phyloP scores from a whole-genome alignment of 139 green algal genomes.

The Deuterostichococcus epilithicus region DNA sequence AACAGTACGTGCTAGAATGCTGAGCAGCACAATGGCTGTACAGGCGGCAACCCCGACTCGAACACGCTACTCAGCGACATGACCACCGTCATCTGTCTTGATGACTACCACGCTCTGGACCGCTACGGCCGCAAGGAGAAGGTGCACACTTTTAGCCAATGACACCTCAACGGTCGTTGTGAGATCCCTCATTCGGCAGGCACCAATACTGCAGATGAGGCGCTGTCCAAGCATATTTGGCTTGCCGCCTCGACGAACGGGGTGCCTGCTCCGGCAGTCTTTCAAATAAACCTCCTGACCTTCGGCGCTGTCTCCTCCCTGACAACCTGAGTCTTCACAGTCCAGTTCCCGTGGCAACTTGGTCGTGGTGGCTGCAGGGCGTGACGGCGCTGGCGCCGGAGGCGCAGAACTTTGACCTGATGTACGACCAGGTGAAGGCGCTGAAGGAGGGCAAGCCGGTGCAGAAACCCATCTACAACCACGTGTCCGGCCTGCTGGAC shows the following conservation, averaged over 20 bases:
- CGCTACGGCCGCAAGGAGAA: constrained; percentile 86
- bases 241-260: no score
- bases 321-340: no score
- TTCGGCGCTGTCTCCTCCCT: no score
- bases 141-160: no score
- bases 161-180: no score
- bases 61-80: constrained; percentile 99
- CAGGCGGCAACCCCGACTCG: constrained; percentile 93
- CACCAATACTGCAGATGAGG: no score
- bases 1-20: background rate
- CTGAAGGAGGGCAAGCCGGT: constrained; percentile 97
- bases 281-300: no score
- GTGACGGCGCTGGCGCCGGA: constrained; percentile 92
- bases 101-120: constrained; percentile 98
- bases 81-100: constrained; percentile 99
- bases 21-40: background rate
- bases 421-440: constrained; percentile 85
- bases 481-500: constrained; percentile 96
- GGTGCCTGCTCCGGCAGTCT: no score
- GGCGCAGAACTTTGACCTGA: constrained; percentile 99
- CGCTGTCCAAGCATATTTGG: no score
- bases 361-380: constrained; percentile 1
- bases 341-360: no score
- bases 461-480: constrained; percentile 99
- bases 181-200: no score